Base-by-base conservation (phyloP, 2,329 filamentous ascomycete genomes). In the Monilinia laxa region DNA sequence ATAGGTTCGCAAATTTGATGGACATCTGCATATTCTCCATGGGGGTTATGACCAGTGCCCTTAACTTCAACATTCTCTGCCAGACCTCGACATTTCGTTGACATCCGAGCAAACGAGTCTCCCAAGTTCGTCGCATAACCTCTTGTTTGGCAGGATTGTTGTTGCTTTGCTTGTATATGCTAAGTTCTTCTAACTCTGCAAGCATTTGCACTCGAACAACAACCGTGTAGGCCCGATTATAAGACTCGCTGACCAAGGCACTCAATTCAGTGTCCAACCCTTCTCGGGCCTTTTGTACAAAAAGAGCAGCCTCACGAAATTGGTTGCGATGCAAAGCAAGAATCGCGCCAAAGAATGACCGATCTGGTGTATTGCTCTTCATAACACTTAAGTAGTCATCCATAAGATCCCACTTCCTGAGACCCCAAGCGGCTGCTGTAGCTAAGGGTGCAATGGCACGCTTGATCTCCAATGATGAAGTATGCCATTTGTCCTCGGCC, bases 121-220 rank as follows among this genome's bases (percentile, higher is more conserved):
- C 96, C 95, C 95, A 99, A 0, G 95, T 98, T 72, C 88, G 85
- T 51, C 94, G 89, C 89, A 99, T 93, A 1, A 92, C 93, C 38
- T 90, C 90, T 77, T 95, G 92, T 80, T 95, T 97, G 74, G 91
- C 91, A 12, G 87, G 87, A 72, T 97, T 92, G 68, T 83, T 83
- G 49, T 84, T 81, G 68, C 91, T 91, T 76, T 98, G 93, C 80
- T 99, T 99, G 83, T 99, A 99, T 10, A 90, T 87, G 74, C 99
- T 98, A 73, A 99, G 93, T 77, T 99, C 95, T 77, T 99, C 95
- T 4, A 99, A 84, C 78, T 99, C 95, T 4, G 96, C 95, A 73
- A 99, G 87, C 96, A 99, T 99, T 79, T 99, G 95, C 0, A 99
- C 93, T 54, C 95, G 90, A 56, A 99, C 94, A 68, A 99, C 93